phyloP scores from a whole-genome alignment of 2,329 filamentous ascomycete species.

The Thielaviopsis cerberus region DNA sequence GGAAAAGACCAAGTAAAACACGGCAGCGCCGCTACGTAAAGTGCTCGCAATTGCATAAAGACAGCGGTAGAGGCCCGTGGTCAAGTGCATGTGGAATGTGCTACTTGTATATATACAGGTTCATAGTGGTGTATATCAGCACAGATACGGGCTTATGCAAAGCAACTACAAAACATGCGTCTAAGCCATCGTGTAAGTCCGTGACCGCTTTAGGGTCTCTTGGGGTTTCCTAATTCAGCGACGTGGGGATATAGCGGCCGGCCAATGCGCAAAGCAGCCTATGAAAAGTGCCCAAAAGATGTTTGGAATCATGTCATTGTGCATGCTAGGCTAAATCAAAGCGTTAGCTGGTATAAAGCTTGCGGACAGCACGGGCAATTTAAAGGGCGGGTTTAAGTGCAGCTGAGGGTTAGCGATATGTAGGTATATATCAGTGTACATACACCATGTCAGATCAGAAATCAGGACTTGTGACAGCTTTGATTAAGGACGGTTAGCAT shows the following conservation, averaged over 20 bases:
- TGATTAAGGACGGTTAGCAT: background rate
- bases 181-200: background rate
- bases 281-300: too few relatives aligned
- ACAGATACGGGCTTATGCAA: background rate
- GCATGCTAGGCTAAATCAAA: too few relatives aligned
- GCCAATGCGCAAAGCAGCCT: too few relatives aligned
- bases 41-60: background rate
- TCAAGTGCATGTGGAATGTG: background rate
- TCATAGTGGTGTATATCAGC: background rate
- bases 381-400: too few relatives aligned
- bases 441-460: too few relatives aligned
- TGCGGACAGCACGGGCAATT: too few relatives aligned
- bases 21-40: background rate
- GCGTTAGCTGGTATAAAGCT: too few relatives aligned
- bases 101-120: background rate
- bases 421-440: too few relatives aligned
- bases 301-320: background rate
- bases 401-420: too few relatives aligned
- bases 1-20: background rate
- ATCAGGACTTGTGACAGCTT: background rate
- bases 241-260: too few relatives aligned
- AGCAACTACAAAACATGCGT: background rate
- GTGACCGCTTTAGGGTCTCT: background rate
- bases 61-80: background rate
- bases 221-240: background rate